These are phyloP conservation scores for Begonia peltatifolia DNA, from an alignment of 306 rosid species.

Conservation along the genomic window DNA sequence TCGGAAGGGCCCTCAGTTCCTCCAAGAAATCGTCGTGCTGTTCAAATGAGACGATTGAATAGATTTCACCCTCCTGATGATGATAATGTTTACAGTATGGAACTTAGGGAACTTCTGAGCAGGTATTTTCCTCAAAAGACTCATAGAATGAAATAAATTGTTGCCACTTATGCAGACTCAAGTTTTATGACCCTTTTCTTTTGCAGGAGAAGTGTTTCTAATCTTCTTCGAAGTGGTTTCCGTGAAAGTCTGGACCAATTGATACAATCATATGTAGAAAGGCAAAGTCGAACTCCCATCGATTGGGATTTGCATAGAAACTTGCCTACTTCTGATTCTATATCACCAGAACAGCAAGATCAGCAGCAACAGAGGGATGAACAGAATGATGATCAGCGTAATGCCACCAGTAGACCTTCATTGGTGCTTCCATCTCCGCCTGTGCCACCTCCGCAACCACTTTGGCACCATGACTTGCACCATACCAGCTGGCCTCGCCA, in stretches of 20 bases:
- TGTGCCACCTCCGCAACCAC: slow-evolving; percentile 94
- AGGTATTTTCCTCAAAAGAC: slow-evolving; percentile 30
- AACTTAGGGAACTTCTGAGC: slow-evolving; percentile 97
- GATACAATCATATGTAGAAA: slow-evolving; percentile 91
- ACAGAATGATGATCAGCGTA: slow-evolving; percentile 61
- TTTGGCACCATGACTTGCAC: slow-evolving; percentile 92
- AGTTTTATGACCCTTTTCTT: slow-evolving; percentile 8
- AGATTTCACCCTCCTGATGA: slow-evolving; percentile 97
- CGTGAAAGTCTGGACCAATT: slow-evolving; percentile 98
- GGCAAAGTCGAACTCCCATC: slow-evolving; percentile 88
- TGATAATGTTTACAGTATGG: slow-evolving; percentile 97
- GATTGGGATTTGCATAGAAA: slow-evolving; percentile 99
- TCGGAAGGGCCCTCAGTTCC: slow-evolving; percentile 69
- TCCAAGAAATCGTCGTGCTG: slow-evolving; percentile 61
- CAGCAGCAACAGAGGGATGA: slow-evolving; percentile 60
- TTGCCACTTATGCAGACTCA: slow-evolving; percentile 11
- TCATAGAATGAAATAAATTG: background rate
- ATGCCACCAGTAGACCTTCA: slow-evolving; percentile 66
- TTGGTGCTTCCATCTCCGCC: slow-evolving; percentile 83
- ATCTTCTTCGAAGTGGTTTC: slow-evolving; percentile 97
- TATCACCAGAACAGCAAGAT: slow-evolving; percentile 51
- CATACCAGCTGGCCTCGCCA: slow-evolving; percentile 97
- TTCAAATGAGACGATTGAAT: slow-evolving; percentile 60
- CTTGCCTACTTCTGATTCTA: slow-evolving; percentile 46
- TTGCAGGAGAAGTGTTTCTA: slow-evolving; percentile 97